Evolutionary conservation across 148 eudicot genomes (phyloP), one percentile per base, ranked within the genome.

Genomic region (Cornus controversa): DNA sequence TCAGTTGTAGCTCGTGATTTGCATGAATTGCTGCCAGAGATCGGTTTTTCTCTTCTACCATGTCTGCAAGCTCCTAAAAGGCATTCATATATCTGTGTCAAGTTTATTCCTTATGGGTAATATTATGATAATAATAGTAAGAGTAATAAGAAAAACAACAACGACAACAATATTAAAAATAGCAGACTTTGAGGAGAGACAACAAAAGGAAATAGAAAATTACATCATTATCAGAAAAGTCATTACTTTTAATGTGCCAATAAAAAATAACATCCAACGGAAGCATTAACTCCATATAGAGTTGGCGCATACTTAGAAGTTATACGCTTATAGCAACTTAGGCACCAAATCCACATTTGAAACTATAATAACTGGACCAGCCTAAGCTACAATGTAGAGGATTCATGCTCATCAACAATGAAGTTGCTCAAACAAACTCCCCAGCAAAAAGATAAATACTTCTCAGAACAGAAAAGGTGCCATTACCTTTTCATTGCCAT

Each of bases 1-100:
- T 85, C 78, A 96, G 77, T 83, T 93, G 90, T 28, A 77, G 73
- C 76, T 89, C 97, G 69, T 90, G 85, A 70, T 81, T 83, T 79
- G 87, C 87, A 82, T 89, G 90, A 77, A 84, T 71, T 22, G 85
- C 79, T n/a, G 91, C 87, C 80, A 89, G 82, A 69, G 87, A 80
- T 79, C 81, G 86, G 84, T 80, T 89, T 86, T 90, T 93, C 88
- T 93, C 96, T 82, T 93, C 97, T 79, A 84, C 73, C 75, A 86
- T 65, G 90, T 92, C 94, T 85, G 93, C 89, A 82, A 90, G 89
- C 79, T 96, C 99, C 99, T 96, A 90, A 82, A 91, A 85, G 84
- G 84, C 80, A 90, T 85, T 86, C 82, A 82, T 72, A 78, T 70
- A 40, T 74, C 75, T 68, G 75, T 77, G 88, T 86, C 83, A 89